Evolutionary conservation across 2,329 filamentous ascomycete species (phyloP).

Genomic region (Nigrospora sphaerica): DNA sequence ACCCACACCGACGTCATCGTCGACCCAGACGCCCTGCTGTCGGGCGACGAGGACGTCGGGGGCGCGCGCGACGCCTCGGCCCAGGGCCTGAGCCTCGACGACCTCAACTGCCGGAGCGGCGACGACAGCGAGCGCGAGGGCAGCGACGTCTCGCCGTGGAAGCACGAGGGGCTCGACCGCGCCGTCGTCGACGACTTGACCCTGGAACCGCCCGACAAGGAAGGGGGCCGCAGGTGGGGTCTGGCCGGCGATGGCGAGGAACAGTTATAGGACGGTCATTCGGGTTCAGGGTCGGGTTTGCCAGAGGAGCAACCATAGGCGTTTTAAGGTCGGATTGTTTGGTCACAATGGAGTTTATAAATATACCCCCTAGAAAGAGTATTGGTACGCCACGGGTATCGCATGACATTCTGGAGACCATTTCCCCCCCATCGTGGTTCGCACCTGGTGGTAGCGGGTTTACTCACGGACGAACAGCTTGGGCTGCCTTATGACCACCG

Average conservation of each 20-base stretch:
- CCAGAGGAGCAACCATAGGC: no score
- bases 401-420: no score
- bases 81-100: constrained; percentile 2
- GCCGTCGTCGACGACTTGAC: constrained; percentile 1
- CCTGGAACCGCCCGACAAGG: constrained; percentile 8
- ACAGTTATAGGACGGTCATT: no score
- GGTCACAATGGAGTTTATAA: no score
- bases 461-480: no score
- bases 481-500: no score
- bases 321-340: no score
- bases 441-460: no score
- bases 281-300: no score
- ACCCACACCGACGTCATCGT: constrained; percentile 20
- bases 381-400: no score
- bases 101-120: not conserved
- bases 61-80: constrained; percentile 4
- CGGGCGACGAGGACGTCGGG: constrained; percentile 8
- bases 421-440: no score
- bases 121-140: constrained; percentile 10
- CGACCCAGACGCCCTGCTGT: constrained; percentile 21
- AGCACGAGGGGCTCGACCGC: constrained; percentile 12
- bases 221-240: constrained; percentile 5
- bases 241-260: not conserved
- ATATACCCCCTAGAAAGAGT: no score
- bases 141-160: constrained; percentile 10